Percentiles rank a stretch among this genome's conserved stretches.
phyloP scores from a whole-genome alignment of 257 asterid genomes.

The Thymus quinquecostatus region DNA sequence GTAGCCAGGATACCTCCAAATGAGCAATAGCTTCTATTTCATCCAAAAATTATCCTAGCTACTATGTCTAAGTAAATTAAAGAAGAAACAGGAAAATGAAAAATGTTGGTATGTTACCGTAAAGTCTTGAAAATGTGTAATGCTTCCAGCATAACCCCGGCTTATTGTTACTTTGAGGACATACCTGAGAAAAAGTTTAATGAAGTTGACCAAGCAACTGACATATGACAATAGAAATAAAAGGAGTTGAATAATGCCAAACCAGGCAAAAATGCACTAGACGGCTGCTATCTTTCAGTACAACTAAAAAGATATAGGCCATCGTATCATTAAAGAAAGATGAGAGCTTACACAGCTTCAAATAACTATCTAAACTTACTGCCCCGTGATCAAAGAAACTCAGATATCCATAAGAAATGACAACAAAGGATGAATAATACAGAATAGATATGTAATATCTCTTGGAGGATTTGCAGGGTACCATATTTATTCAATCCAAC shows the following conservation, averaged over 20 bases:
- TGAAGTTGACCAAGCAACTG: conserved; percentile 25
- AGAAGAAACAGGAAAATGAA: not conserved
- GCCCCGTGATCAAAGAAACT: not conserved
- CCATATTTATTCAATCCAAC: not conserved
- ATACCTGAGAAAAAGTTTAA: conserved; percentile 62
- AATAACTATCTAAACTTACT: not conserved
- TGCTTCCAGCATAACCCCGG: conserved; percentile 97
- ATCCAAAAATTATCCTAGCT: not conserved
- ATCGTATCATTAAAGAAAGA: conserved; percentile 1
- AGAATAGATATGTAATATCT: not conserved
- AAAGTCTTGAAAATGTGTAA: conserved; percentile 88
- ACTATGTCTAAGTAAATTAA: conserved; percentile 1
- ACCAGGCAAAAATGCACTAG: conserved; percentile 17
- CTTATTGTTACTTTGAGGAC: conserved; percentile 85
- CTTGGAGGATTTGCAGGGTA: not conserved
- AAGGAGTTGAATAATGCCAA: conserved; percentile 5
- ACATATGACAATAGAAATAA: conserved; percentile 9
- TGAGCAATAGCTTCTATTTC: conserved; percentile 4
- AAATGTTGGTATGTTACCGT: conserved; percentile 56
- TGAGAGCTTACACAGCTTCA: conserved; percentile 12
- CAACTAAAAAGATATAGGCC: not conserved
- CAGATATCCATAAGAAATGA: not conserved
- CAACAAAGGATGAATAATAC: not conserved
- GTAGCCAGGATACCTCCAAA: not conserved
- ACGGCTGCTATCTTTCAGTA: not conserved